Conservation (phyloP, 768 basidiomycete genomes). For the Tulasnella sp. region DNA sequence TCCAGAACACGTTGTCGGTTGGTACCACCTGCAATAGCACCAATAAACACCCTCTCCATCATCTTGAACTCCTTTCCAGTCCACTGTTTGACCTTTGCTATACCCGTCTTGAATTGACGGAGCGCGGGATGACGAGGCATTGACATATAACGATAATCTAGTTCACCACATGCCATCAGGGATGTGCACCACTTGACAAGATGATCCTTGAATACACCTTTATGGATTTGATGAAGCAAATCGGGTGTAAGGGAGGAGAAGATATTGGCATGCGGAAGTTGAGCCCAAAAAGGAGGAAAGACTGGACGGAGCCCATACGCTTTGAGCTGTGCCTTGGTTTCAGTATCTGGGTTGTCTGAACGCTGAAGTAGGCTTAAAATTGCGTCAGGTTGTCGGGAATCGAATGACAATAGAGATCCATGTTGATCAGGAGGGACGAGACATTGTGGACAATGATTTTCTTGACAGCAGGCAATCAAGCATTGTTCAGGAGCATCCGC, state of each 20-base stretch:
- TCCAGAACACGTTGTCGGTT: background rate
- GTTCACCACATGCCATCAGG: background rate
- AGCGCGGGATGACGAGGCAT: background rate
- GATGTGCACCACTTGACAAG: conserved; percentile 6
- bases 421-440: background rate
- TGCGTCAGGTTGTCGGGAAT: background rate
- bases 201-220: conserved; percentile 14
- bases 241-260: conserved; percentile 7
- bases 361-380: conserved; percentile 25
- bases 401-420: background rate
- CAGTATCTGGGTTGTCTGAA: too few species aligned
- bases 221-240: conserved; percentile 14
- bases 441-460: conserved; percentile 14
- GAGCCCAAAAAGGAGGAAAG: conserved; percentile 6
- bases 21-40: conserved; percentile 7
- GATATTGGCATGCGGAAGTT: conserved; percentile 9
- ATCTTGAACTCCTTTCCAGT: conserved; percentile 14
- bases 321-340: conserved; percentile 30
- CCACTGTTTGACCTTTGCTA: conserved; percentile 11
- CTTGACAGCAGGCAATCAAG: conserved; percentile 18
- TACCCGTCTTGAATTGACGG: conserved; percentile 6
- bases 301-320: background rate
- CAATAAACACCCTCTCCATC: conserved; percentile 5
- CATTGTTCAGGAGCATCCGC: conserved; percentile 9
- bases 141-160: conserved; percentile 1